Evolutionary conservation across 1,284 basidiomycete species (phyloP).

Genomic region (Ceratobasidium papillatum): DNA sequence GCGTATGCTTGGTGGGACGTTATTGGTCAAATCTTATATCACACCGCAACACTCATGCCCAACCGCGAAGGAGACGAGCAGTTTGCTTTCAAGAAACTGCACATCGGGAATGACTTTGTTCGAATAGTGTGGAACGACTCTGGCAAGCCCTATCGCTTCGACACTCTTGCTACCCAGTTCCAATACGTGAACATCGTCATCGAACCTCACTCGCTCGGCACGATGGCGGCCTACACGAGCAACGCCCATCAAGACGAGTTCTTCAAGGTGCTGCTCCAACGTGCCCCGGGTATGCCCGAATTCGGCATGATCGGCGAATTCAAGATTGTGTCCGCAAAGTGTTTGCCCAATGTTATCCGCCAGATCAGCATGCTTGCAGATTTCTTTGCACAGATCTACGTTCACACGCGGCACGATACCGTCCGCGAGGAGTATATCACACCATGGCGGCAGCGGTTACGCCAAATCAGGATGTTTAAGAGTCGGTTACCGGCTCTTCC

Average conservation of each 20-base stretch:
- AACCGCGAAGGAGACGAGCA: slow-evolving; percentile 71
- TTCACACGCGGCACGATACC: slow-evolving; percentile 76
- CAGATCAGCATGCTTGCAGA: slow-evolving; percentile 87
- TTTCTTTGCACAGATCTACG: slow-evolving; percentile 87
- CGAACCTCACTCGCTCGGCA: slow-evolving; percentile 88
- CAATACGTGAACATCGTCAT: slow-evolving; percentile 99
- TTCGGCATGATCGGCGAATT: slow-evolving; percentile 91
- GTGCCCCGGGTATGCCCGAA: slow-evolving; percentile 86
- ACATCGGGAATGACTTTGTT: slow-evolving; percentile 95
- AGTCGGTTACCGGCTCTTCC: slow-evolving; percentile 49
- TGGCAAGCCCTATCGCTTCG: slow-evolving; percentile 85
- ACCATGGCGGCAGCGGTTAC: slow-evolving; percentile 85
- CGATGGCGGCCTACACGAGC: slow-evolving; percentile 81
- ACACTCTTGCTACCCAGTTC: slow-evolving; percentile 92
- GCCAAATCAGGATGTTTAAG: slow-evolving; percentile 75
- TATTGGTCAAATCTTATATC: slow-evolving; percentile 94
- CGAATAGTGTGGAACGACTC: slow-evolving; percentile 98
- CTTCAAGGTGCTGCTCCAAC: slow-evolving; percentile 90
- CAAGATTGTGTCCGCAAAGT: slow-evolving; percentile 89
- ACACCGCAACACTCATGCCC: slow-evolving; percentile 98
- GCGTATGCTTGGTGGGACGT: slow-evolving; percentile 99
- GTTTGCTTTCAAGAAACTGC: slow-evolving; percentile 85
- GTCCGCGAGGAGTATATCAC: slow-evolving; percentile 80
- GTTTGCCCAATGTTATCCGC: slow-evolving; percentile 82
- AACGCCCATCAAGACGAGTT: slow-evolving; percentile 86